phyloP scores from a whole-genome alignment of 257 asterid genomes.

The Catharanthus roseus region DNA sequence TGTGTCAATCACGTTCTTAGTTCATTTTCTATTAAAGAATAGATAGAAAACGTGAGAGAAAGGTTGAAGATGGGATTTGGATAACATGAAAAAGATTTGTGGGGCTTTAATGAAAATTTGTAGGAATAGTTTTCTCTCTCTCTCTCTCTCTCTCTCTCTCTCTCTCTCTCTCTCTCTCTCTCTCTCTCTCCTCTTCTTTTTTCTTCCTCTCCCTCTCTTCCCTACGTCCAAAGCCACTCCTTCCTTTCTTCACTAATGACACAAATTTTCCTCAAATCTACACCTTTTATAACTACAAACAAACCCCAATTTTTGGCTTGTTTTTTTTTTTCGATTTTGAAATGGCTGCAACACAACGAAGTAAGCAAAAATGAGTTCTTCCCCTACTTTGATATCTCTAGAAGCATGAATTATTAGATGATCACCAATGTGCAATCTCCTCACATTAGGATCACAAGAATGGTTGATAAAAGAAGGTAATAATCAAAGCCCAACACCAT shows the following conservation, averaged over 20 bases:
- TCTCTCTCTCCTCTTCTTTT: too few relatives aligned
- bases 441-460: slow-evolving; percentile 76
- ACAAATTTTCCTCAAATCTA: slow-evolving; percentile 36
- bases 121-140: too few relatives aligned
- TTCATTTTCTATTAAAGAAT: too few relatives aligned
- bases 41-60: too few relatives aligned
- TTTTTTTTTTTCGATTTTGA: slow-evolving; percentile 35
- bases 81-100: too few relatives aligned
- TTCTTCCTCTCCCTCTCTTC: too few relatives aligned
- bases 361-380: slow-evolving; percentile 68
- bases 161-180: too few relatives aligned
- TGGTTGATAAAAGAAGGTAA: slow-evolving; percentile 71
- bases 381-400: slow-evolving; percentile 70
- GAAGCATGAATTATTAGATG: slow-evolving; percentile 60
- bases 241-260: slow-evolving; percentile 47
- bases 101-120: too few relatives aligned
- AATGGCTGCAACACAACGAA: slow-evolving; percentile 52
- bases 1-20: too few relatives aligned
- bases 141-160: too few relatives aligned
- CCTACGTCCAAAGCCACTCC: too few relatives aligned
- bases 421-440: slow-evolving; percentile 80
- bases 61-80: too few relatives aligned
- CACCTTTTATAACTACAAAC: slow-evolving; percentile 65
- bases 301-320: slow-evolving; percentile 64
- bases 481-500: slow-evolving; percentile 74